phyloP scores from a whole-genome alignment of 345 rosid species.

The Psidium friedrichsthalianum region DNA sequence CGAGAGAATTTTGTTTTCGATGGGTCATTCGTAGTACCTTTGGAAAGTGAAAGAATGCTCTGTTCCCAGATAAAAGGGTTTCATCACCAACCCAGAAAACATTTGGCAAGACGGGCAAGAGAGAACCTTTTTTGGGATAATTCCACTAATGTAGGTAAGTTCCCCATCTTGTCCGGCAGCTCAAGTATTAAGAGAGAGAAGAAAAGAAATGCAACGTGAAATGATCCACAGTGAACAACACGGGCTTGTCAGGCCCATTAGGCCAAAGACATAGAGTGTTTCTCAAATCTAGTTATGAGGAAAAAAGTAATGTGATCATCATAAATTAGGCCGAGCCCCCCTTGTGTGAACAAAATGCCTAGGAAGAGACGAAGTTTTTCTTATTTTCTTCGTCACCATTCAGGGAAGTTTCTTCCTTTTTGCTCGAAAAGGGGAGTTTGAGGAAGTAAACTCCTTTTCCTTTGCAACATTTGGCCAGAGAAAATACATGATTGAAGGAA shows the following conservation, averaged over 20 bases:
- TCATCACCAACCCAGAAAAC: neutral
- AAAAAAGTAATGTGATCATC: neutral
- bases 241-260: neutral
- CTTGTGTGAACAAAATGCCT: neutral
- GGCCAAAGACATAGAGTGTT: neutral
- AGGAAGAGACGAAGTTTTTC: neutral
- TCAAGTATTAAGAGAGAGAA: fast-evolving
- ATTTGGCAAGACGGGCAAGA: neutral
- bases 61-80: too few species aligned
- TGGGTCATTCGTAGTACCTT: too few species aligned
- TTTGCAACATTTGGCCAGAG: neutral
- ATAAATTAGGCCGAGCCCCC: neutral
- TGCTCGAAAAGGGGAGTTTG: neutral
- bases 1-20: too few species aligned
- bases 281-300: neutral
- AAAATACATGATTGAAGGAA: neutral
- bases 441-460: neutral
- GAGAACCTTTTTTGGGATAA: neutral
- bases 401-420: neutral
- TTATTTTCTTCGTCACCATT: neutral
- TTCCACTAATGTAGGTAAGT: neutral
- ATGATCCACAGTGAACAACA: neutral
- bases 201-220: neutral
- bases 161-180: neutral
- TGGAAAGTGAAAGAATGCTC: too few species aligned